Percentiles rank a stretch among this genome's conserved stretches.
These are phyloP conservation scores for Colletotrichum sp. DNA, from an alignment of 2,329 filamentous ascomycete species.

Conservation along the genomic window DNA sequence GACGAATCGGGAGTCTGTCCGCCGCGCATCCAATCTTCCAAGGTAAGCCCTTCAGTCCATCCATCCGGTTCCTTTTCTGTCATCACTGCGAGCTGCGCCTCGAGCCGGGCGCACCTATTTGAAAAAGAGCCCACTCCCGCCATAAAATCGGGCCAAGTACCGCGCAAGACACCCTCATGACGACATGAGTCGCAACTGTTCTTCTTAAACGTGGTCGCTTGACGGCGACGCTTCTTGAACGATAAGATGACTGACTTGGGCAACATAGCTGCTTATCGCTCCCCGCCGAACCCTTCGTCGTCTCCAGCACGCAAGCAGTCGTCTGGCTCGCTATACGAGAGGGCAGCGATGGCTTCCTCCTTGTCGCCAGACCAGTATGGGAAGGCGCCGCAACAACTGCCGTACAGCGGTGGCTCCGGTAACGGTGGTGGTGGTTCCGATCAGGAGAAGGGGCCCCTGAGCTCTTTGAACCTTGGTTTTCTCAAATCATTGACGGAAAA, in stretches of 20 bases:
- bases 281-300: slow-evolving; percentile 37
- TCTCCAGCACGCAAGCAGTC: slow-evolving; percentile 34
- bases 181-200: background rate
- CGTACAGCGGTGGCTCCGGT: slow-evolving; percentile 21
- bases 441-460: slow-evolving; percentile 43
- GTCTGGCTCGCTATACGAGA: slow-evolving; percentile 35
- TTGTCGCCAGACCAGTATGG: slow-evolving; percentile 45
- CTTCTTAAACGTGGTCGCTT: background rate
- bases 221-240: background rate
- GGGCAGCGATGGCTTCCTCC: slow-evolving; percentile 50
- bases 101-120: background rate
- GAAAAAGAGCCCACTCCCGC: background rate
- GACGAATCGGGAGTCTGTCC: slow-evolving; percentile 2
- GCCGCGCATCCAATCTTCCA: slow-evolving; percentile 4
- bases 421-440: slow-evolving; percentile 10
- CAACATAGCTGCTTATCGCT: slow-evolving; percentile 38
- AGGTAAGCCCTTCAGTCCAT: slow-evolving; percentile 4
- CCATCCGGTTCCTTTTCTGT: background rate
- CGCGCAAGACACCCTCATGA: background rate
- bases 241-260: slow-evolving; percentile 38
- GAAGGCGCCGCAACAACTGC: slow-evolving; percentile 27
- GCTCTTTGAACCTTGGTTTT: slow-evolving; percentile 61
- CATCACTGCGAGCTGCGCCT: background rate
- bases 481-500: slow-evolving; percentile 75
- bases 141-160: background rate